These are phyloP conservation scores for Entomortierella beljakovae DNA, from an alignment of 192 early-diverging fungal genomes.

Conservation along the genomic window DNA sequence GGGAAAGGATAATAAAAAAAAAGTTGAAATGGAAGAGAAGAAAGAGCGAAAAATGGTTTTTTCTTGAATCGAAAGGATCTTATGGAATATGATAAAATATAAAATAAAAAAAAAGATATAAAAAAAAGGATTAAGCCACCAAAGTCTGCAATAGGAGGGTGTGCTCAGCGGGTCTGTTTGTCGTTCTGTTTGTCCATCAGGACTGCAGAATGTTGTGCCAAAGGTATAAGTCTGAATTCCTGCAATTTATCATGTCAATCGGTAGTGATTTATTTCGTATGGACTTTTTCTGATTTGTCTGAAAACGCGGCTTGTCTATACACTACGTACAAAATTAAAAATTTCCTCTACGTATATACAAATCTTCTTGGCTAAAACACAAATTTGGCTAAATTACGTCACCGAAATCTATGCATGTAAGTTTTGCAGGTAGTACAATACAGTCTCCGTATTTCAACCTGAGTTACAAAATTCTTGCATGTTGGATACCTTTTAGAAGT, in stretches of 20 bases:
- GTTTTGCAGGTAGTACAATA: no score
- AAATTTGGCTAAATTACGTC: no score
- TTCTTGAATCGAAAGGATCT: no score
- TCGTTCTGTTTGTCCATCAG: not conserved
- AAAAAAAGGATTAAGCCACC: constrained; percentile 11
- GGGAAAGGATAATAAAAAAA: constrained; percentile 1
- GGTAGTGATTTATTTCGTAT: constrained; percentile 23
- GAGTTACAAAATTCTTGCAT: no score
- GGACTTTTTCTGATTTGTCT: not conserved
- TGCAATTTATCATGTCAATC: not conserved
- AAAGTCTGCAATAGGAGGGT: not conserved
- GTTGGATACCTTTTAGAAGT: no score
- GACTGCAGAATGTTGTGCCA: not conserved
- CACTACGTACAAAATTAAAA: not conserved
- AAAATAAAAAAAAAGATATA: not conserved
- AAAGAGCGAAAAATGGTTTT: constrained; percentile 10
- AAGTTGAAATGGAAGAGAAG: constrained; percentile 7
- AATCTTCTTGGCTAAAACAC: no score
- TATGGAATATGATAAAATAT: not conserved
- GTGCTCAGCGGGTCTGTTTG: constrained; percentile 5
- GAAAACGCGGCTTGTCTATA: constrained; percentile 5
- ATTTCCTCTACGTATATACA: constrained; percentile 7
- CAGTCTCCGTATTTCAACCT: no score
- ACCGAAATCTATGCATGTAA: not conserved
- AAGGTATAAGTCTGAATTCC: constrained; percentile 1